Evolutionary conservation across 2,329 filamentous ascomycete genomes (phyloP), one percentile per base, ranked within the genome.

Genomic region (Drechslerella coelobrocha): DNA sequence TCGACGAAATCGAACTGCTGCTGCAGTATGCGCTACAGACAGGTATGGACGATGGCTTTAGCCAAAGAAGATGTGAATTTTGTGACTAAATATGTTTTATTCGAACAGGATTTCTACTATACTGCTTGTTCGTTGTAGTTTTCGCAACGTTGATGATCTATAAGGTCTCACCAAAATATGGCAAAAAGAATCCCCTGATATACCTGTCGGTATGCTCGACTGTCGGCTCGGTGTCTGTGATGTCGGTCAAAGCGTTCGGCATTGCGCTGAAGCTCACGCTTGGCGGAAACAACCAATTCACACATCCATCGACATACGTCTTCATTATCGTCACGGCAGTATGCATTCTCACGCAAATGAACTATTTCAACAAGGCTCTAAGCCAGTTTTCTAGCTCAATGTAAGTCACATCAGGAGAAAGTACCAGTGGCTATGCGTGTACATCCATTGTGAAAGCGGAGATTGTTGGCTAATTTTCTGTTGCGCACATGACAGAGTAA

Each of bases 341-440:
- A 73, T 99, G 94, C 82, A 97, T 99, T 78, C 80, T 99, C 75
- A 97, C 92, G 7, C 94, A 99, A 83, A 97, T 99, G 94, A 99
- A 99, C 80, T 99, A 99, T 80, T 96, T 99, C 81, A 99, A 99
- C 84, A 99, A 99, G 81, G 94, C 94, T 6, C 82, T 99, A 69
- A 95, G 91, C 79, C 92, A 95, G 77, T 99, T 97, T 81, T 93
- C 91, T 27, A 97, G 94, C 29, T 96, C 95, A 76, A 96, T 99
- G 92, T 96, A 84, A 79, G 90, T 82, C 34, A 7, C 34, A 6
- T 2, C 34, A 39, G n/a, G n/a, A n/a, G n/a, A n/a, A n/a, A n/a
- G n/a, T n/a, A n/a, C n/a, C n/a, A n/a, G n/a, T n/a, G n/a, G n/a
- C n/a, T n/a, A n/a, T n/a, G n/a, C n/a, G n/a, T n/a, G n/a, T n/a